Evolutionary conservation across 176 grass and related monocot species (phyloP).

Genomic region (Aegilops bicornis): DNA sequence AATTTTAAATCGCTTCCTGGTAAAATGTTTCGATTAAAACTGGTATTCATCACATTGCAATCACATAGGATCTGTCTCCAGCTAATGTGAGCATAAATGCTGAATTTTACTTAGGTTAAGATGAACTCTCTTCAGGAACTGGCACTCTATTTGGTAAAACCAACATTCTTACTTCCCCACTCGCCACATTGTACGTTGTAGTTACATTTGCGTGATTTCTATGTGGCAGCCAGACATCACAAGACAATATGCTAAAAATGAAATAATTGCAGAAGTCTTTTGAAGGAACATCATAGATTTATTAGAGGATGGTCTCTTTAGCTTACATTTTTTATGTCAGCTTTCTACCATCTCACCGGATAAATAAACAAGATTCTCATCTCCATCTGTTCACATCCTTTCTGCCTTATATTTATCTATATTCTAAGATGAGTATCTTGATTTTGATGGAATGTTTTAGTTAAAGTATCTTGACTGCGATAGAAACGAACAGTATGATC

Average conservation of each 20-base stretch:
- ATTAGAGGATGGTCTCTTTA: neutral
- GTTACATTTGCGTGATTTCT: neutral
- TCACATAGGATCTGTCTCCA: neutral
- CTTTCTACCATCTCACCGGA: no score
- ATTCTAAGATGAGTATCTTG: neutral
- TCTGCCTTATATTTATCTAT: neutral
- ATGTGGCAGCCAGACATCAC: neutral
- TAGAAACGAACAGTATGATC: neutral
- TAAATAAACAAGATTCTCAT: neutral
- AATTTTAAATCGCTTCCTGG: neutral
- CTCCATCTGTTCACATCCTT: neutral
- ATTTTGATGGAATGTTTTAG: no score
- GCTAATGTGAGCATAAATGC: neutral
- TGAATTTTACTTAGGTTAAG: neutral
- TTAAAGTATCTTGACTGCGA: neutral
- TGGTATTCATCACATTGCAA: neutral
- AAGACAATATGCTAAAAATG: neutral
- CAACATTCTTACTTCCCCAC: neutral
- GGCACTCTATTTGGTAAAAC: neutral
- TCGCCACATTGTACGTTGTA: neutral
- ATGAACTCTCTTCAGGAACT: neutral
- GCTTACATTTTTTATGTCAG: neutral
- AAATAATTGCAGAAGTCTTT: neutral
- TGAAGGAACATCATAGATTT: neutral
- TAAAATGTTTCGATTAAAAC: neutral